Evolutionary conservation across 2,329 filamentous ascomycete genomes (phyloP).

Genomic region (Amauroascus niger): DNA sequence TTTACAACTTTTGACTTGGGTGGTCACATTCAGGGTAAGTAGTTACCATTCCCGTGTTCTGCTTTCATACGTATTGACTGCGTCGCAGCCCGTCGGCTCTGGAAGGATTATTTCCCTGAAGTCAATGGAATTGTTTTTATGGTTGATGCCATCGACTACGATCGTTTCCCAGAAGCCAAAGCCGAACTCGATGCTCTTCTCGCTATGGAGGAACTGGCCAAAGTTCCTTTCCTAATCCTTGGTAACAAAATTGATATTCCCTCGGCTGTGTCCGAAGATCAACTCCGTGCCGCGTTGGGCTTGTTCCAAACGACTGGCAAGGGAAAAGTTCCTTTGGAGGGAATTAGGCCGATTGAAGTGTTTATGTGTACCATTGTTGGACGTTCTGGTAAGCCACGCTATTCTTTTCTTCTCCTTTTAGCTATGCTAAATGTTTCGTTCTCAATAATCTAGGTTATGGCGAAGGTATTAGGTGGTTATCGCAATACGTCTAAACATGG

Average conservation of each 20-base stretch:
- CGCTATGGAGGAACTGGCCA: slow-evolving; percentile 90
- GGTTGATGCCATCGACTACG: slow-evolving; percentile 93
- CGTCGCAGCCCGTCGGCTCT: slow-evolving; percentile 69
- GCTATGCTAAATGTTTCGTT: background rate
- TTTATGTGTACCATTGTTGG: slow-evolving; percentile 99
- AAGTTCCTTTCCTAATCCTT: slow-evolving; percentile 90
- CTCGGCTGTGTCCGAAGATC: slow-evolving; percentile 88
- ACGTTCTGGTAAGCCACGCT: slow-evolving; percentile 62
- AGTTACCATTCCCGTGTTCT: slow-evolving; percentile 26
- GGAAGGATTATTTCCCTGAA: slow-evolving; percentile 96
- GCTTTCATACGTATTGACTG: background rate
- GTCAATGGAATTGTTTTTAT: slow-evolving; percentile 96
- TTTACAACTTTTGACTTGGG: slow-evolving; percentile 93
- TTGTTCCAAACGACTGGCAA: slow-evolving; percentile 95
- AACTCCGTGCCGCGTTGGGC: slow-evolving; percentile 82
- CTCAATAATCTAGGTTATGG: slow-evolving; percentile 54
- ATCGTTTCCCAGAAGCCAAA: slow-evolving; percentile 89
- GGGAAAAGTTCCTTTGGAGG: slow-evolving; percentile 85
- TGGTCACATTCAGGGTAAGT: slow-evolving; percentile 74
- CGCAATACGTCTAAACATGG: slow-evolving; percentile 68
- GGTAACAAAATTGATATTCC: slow-evolving; percentile 99
- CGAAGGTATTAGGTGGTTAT: slow-evolving; percentile 83
- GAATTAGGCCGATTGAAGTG: slow-evolving; percentile 88
- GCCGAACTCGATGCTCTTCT: slow-evolving; percentile 92
- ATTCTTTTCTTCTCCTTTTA: background rate